Conservation (phyloP, 1,284 basidiomycete genomes). For the Sporisorium exsertum region DNA sequence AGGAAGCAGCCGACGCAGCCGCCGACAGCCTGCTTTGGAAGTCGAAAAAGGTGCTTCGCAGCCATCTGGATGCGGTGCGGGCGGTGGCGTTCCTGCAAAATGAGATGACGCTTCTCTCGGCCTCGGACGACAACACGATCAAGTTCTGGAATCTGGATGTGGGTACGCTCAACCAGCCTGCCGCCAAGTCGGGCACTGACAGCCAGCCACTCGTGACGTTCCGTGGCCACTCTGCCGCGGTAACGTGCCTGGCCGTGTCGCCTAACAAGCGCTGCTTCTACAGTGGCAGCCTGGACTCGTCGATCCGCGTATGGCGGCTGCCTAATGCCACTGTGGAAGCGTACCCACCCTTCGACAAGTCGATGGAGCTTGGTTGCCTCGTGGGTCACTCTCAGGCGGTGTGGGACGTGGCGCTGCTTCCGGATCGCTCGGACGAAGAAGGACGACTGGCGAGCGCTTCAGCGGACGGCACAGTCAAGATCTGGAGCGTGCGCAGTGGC, state of each 20-base stretch:
- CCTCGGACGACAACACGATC: slow-evolving; percentile 92
- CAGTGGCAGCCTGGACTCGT: slow-evolving; percentile 91
- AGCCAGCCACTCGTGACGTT: slow-evolving; percentile 78
- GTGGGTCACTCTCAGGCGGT: slow-evolving; percentile 93
- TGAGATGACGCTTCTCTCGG: slow-evolving; percentile 85
- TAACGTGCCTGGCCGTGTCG: slow-evolving; percentile 88
- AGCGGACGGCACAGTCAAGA: slow-evolving; percentile 89
- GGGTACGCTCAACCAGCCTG: slow-evolving; percentile 39
- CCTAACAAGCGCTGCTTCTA: slow-evolving; percentile 82
- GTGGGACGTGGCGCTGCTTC: slow-evolving; percentile 83
- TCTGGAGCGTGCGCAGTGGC: slow-evolving; percentile 77
- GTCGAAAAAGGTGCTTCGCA: slow-evolving; percentile 70
- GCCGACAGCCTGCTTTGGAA: slow-evolving; percentile 65
- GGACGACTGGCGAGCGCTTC: slow-evolving; percentile 84
- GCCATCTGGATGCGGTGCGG: slow-evolving; percentile 92
- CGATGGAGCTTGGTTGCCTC: slow-evolving; percentile 80
- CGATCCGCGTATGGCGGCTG: slow-evolving; percentile 89
- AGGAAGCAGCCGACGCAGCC: slow-evolving; percentile 44
- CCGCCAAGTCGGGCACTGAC: slow-evolving; percentile 38
- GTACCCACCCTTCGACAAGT: slow-evolving; percentile 88
- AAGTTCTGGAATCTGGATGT: slow-evolving; percentile 86
- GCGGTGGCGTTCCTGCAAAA: slow-evolving; percentile 85
- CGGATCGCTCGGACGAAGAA: slow-evolving; percentile 57
- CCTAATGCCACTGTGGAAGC: slow-evolving; percentile 71
- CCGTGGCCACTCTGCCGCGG: slow-evolving; percentile 90